Percentiles rank a stretch among this genome's conserved stretches.
These are phyloP conservation scores for Mycena rosella DNA, from an alignment of 768 basidiomycete genomes.

Conservation along the genomic window DNA sequence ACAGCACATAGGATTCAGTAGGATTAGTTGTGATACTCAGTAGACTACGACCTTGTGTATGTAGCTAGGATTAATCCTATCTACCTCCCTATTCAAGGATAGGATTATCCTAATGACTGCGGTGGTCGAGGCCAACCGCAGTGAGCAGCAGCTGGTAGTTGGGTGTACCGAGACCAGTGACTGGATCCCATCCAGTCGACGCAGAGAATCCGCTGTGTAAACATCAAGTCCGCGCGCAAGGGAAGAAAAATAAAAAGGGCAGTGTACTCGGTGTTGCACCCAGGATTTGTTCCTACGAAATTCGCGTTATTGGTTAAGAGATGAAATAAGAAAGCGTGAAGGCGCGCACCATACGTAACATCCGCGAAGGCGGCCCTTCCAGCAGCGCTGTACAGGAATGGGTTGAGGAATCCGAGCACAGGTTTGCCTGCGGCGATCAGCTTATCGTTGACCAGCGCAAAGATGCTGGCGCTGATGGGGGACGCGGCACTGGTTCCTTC, in stretches of 20 bases:
- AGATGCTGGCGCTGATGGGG: constrained; percentile 59
- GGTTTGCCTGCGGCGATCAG: too few species aligned
- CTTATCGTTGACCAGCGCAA: constrained; percentile 60
- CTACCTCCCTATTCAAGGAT: neutral
- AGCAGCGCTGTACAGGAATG: constrained; percentile 52
- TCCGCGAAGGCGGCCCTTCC: constrained; percentile 26
- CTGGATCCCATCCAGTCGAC: constrained; percentile 45
- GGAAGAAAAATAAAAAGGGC: too few species aligned
- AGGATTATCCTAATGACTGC: neutral
- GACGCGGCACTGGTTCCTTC: constrained; percentile 59
- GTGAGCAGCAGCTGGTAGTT: constrained; percentile 41
- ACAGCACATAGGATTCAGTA: neutral
- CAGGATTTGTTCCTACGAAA: constrained; percentile 27
- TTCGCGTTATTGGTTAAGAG: neutral
- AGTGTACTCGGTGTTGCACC: constrained; percentile 23
- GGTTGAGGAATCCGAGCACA: too few species aligned
- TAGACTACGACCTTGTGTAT: constrained; percentile 1
- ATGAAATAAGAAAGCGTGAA: neutral
- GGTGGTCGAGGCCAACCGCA: constrained; percentile 19
- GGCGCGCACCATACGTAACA: constrained; percentile 5
- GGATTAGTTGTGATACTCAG: constrained; percentile 14
- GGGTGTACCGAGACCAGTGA: constrained; percentile 50
- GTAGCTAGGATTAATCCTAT: neutral
- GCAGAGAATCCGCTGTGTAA: constrained; percentile 42
- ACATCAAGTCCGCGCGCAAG: neutral